phyloP scores from a whole-genome alignment of 1,284 basidiomycete genomes.

The Malassezia equina region DNA sequence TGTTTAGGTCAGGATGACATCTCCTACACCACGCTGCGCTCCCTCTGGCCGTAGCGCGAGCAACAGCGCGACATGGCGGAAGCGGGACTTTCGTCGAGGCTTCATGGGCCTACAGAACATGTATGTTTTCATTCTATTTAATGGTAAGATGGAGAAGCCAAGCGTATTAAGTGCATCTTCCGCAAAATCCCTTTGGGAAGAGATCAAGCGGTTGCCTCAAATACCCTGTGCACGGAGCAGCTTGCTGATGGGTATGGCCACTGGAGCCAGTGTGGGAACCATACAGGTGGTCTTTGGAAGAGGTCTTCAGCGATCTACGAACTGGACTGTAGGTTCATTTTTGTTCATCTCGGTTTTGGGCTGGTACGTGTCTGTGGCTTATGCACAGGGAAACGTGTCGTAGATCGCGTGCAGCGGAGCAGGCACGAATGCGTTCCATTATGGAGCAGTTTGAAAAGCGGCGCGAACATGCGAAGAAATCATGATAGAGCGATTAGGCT shows the following conservation, averaged over 20 bases:
- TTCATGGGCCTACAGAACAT: background rate
- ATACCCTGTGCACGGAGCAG: slow-evolving; percentile 16
- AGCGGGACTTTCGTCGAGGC: background rate
- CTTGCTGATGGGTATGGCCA: slow-evolving; percentile 13
- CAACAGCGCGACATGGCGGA: background rate
- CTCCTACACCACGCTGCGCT: background rate
- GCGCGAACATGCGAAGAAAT: background rate
- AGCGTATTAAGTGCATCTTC: background rate
- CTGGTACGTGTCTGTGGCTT: slow-evolving; percentile 7
- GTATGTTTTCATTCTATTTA: background rate
- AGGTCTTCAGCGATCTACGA: slow-evolving; percentile 1
- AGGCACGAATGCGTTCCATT: slow-evolving; percentile 6
- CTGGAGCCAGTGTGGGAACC: slow-evolving; percentile 8
- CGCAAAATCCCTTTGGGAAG: background rate
- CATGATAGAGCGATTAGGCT: background rate
- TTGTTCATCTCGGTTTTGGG: slow-evolving; percentile 8
- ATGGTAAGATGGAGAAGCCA: background rate
- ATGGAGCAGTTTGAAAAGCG: slow-evolving; percentile 5
- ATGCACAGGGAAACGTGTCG: slow-evolving; percentile 17
- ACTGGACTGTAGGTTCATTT: slow-evolving; percentile 15
- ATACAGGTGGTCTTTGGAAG: slow-evolving; percentile 8
- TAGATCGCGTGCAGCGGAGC: slow-evolving; percentile 10
- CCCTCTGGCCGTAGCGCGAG: background rate
- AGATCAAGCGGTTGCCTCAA: slow-evolving; percentile 6
- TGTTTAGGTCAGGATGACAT: background rate